Evolutionary conservation across 352 stramenopile species (phyloP), one percentile per base, ranked within the genome.

Genomic region (Aphanomyces euteiches): DNA sequence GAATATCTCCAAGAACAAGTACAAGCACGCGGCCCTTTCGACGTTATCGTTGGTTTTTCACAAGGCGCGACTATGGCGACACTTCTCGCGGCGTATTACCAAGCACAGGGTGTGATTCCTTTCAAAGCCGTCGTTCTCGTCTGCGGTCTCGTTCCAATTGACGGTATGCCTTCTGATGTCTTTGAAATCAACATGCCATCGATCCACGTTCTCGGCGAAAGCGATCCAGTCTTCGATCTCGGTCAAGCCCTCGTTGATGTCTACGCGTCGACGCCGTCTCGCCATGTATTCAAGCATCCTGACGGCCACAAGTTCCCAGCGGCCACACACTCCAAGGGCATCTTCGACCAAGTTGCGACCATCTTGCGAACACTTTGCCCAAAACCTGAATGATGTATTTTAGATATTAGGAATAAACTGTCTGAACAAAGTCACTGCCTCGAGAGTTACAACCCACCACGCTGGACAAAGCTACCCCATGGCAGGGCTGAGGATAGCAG

Each of bases 1-100:
- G 50, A 64, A 5, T 90, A 86, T 58, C 48, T 93, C 64, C 61
- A 74, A 3, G 77, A 83, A 60, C 10, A n/a, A n/a, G 17, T 50
- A 12, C 10, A n/a, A 50, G 10, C 10, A n/a, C 56, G 89, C 5
- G 84, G 84, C 56, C 74, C 86, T 2, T 73, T 92, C 12, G 86
- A 94, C 63, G 84, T 79, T 47, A 81, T 94, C 3, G 66, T 94
- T 17, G 86, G 86, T 5, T 94, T 94, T 72, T 92, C 84, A 2
- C 86, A 94, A 70, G 86, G 86, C 45, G 37, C 60, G 41, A 41
- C 60, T 34, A 67, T 67, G 60, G 47, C 60, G 12, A 67, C 60
- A 15, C n/a, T 67, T 13, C 37, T 67, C 19, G 54, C 60, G 47
- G 60, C 60, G n/a, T n/a, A 67, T 37, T 67, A 67, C 47, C 47